Conservation (phyloP, 2,329 filamentous ascomycete species). For the Claviceps humidiphila region DNA sequence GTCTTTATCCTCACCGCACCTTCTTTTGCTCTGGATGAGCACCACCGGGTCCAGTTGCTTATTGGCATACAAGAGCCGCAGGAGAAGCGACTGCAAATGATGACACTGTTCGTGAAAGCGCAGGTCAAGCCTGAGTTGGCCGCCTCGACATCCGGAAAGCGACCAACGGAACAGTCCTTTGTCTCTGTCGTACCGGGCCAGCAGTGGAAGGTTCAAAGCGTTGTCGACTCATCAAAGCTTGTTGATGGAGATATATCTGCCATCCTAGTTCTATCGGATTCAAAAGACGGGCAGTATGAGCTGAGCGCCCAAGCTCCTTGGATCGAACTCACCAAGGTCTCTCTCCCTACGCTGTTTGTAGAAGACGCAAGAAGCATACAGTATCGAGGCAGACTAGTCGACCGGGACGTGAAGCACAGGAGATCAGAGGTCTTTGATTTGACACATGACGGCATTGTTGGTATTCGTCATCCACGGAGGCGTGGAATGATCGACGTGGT, state of each 20-base stretch:
- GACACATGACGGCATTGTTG: constrained; percentile 33
- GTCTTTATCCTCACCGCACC: constrained; percentile 57
- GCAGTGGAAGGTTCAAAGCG: constrained; percentile 47
- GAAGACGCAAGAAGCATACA: constrained; percentile 48
- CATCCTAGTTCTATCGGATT: constrained; percentile 57
- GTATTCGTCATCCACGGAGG: constrained; percentile 43
- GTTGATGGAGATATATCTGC: constrained; percentile 53
- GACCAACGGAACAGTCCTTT: constrained; percentile 8
- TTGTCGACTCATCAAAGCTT: constrained; percentile 61
- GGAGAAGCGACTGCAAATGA: constrained; percentile 53
- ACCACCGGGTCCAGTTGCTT: constrained; percentile 41
- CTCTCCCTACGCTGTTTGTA: constrained; percentile 45
- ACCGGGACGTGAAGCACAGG: constrained; percentile 36
- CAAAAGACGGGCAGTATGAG: constrained; percentile 48
- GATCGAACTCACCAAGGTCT: constrained; percentile 56
- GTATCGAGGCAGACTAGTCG: constrained; percentile 36
- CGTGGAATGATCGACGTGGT: constrained; percentile 52
- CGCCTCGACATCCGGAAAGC: constrained; percentile 12
- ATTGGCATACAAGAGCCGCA: constrained; percentile 58
- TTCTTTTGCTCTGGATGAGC: constrained; percentile 38
- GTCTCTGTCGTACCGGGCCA: constrained; percentile 28
- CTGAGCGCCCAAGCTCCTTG: constrained; percentile 65
- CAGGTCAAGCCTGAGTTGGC: constrained; percentile 18
- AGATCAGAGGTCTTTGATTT: constrained; percentile 33
- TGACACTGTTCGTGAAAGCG: constrained; percentile 47